Evolutionary conservation across 1,139 yeast species (phyloP).

Genomic region (Yamadazyma atlantica): DNA sequence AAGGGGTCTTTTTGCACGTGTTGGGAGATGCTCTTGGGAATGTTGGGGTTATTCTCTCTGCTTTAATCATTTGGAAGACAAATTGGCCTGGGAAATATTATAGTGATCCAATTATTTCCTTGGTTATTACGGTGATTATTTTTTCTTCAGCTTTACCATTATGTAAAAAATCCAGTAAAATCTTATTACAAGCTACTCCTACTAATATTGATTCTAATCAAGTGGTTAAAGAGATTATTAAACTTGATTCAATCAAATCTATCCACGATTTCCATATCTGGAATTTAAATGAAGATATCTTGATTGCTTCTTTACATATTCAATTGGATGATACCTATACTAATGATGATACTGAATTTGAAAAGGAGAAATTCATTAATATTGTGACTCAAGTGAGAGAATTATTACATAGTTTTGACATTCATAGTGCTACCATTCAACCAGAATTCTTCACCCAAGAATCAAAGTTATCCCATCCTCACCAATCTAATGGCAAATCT

Average conservation of each 20-base stretch:
- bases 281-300: conserved; percentile 87
- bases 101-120: conserved; percentile 82
- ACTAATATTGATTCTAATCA: conserved; percentile 72
- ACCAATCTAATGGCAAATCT: too few relatives aligned
- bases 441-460: conserved; percentile 58
- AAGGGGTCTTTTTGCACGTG: conserved; percentile 93
- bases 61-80: conserved; percentile 91
- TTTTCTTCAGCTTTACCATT: conserved; percentile 90
- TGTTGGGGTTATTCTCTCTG: conserved; percentile 87
- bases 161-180: conserved; percentile 83
- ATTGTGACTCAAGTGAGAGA: conserved; percentile 76
- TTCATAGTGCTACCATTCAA: conserved; percentile 93
- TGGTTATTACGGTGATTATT: conserved; percentile 82
- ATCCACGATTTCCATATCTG: conserved; percentile 96
- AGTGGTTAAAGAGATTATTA: conserved; percentile 65
- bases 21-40: conserved; percentile 96
- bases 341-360: conserved; percentile 37
- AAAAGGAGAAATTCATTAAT: conserved; percentile 53
- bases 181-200: conserved; percentile 91
- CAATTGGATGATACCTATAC: conserved; percentile 50
- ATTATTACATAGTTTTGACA: conserved; percentile 79
- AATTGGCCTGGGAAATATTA: conserved; percentile 84
- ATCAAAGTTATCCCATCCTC: conserved; percentile 6
- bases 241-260: conserved; percentile 72
- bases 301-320: conserved; percentile 88